Percentiles rank a stretch among this genome's conserved stretches.
These are phyloP conservation scores for Penicillium sp. DNA, from an alignment of 2,329 filamentous ascomycete species.

Conservation along the genomic window DNA sequence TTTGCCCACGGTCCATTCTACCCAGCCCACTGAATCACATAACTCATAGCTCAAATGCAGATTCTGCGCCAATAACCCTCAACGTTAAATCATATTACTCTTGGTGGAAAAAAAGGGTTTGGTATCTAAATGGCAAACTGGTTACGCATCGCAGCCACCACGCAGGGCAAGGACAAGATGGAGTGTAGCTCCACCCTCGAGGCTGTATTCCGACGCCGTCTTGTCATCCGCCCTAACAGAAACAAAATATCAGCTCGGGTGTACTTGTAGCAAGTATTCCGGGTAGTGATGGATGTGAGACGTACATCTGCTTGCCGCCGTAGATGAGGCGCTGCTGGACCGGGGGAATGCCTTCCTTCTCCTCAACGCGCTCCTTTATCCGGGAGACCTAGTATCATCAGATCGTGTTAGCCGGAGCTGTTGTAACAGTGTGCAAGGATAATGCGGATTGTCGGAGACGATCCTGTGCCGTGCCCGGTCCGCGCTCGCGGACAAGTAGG, in stretches of 20 bases:
- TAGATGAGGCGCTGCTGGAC: constrained; percentile 96
- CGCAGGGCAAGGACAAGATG: constrained; percentile 93
- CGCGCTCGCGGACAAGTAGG: not conserved
- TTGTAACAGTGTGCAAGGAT: not conserved
- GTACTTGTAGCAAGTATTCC: not conserved
- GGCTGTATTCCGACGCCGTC: constrained; percentile 82
- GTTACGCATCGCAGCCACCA: constrained; percentile 57
- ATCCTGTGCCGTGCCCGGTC: not conserved
- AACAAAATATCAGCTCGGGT: not conserved
- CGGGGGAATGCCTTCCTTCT: constrained; percentile 97
- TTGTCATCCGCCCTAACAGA: constrained; percentile 82
- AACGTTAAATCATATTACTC: constrained; percentile 5
- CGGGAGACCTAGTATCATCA: constrained; percentile 69
- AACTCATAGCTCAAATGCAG: not conserved
- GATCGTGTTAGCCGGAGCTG: not conserved
- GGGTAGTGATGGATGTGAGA: constrained; percentile 8
- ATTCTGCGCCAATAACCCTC: not conserved
- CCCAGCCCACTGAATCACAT: not conserved
- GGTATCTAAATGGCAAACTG: constrained; percentile 17
- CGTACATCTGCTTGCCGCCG: constrained; percentile 95
- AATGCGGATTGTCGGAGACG: not conserved
- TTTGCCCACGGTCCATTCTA: too few relatives aligned
- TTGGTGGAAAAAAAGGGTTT: not conserved
- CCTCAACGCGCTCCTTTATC: constrained; percentile 98
- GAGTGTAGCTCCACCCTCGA: constrained; percentile 88